phyloP scores from a whole-genome alignment of 495 filamentous ascomycete species.

The Podospora fimiseda region DNA sequence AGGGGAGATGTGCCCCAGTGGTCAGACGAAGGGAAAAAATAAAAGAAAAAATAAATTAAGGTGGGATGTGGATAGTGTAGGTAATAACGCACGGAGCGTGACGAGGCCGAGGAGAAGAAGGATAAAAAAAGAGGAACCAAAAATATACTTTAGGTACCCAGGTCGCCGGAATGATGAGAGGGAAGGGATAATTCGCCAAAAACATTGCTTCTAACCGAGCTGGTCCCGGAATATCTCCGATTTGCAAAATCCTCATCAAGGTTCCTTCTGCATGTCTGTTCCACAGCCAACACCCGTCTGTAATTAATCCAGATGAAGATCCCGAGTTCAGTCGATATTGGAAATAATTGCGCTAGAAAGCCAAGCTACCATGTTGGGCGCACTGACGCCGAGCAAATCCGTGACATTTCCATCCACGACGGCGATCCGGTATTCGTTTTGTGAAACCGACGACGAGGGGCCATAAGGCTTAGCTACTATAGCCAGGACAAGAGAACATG shows the following conservation, averaged over 20 bases:
- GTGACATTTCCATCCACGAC: constrained; percentile 7
- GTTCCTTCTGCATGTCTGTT: background rate
- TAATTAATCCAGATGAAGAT: too few species aligned
- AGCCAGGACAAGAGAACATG: constrained; percentile 13
- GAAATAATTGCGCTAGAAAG: background rate
- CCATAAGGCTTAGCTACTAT: constrained; percentile 13
- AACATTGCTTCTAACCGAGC: background rate
- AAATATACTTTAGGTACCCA: too few species aligned
- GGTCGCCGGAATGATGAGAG: background rate
- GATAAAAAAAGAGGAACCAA: too few species aligned
- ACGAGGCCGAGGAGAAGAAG: too few species aligned
- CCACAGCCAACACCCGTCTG: background rate
- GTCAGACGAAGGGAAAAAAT: background rate
- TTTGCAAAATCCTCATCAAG: background rate
- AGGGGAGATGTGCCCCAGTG: constrained; percentile 1
- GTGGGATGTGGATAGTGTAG: constrained; percentile 6
- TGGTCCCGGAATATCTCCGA: constrained; percentile 13
- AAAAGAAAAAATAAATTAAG: background rate
- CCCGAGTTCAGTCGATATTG: too few species aligned
- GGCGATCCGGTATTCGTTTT: constrained; percentile 16
- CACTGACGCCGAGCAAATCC: constrained; percentile 20
- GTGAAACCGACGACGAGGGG: constrained; percentile 1
- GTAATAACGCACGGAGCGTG: constrained; percentile 6
- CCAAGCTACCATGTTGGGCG: constrained; percentile 10
- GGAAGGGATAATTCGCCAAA: background rate